Evolutionary conservation across 75 land plant genomes (phyloP).

Genomic region (Sequoia sempervirens): DNA sequence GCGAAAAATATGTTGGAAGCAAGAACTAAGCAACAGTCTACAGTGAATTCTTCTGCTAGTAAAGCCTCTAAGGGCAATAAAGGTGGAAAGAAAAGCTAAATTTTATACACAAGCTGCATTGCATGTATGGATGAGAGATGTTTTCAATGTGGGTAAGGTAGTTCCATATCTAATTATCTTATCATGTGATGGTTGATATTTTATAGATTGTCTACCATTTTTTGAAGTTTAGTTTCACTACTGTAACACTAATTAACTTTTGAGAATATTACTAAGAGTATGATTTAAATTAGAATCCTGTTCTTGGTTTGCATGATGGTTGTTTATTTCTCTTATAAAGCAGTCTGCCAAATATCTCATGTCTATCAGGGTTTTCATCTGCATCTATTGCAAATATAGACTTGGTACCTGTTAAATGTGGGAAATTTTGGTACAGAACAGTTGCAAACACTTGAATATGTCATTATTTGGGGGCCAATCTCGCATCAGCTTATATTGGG

Average conservation of each 20-base stretch:
- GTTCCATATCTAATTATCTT: neutral
- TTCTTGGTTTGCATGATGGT: neutral
- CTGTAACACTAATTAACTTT: neutral
- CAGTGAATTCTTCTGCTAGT: neutral
- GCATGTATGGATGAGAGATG: neutral
- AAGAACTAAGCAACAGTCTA: slow-evolving; percentile 16
- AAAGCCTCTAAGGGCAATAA: neutral
- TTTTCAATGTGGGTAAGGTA: neutral
- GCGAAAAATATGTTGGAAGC: slow-evolving; percentile 34
- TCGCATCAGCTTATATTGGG: neutral
- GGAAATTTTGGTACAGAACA: neutral
- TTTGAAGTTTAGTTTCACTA: neutral
- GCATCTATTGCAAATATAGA: neutral
- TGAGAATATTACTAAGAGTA: neutral
- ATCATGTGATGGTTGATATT: neutral
- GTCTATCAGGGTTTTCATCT: neutral
- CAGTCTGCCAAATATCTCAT: neutral
- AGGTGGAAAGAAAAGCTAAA: slow-evolving; percentile 9
- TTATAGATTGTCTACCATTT: neutral
- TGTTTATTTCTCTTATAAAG: neutral
- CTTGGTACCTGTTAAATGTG: neutral
- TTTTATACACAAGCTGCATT: neutral
- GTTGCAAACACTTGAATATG: neutral
- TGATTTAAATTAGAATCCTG: neutral
- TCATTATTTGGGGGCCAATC: neutral